phyloP scores from a whole-genome alignment of 805 yeast species.

The Wickerhamiella azymoides region DNA sequence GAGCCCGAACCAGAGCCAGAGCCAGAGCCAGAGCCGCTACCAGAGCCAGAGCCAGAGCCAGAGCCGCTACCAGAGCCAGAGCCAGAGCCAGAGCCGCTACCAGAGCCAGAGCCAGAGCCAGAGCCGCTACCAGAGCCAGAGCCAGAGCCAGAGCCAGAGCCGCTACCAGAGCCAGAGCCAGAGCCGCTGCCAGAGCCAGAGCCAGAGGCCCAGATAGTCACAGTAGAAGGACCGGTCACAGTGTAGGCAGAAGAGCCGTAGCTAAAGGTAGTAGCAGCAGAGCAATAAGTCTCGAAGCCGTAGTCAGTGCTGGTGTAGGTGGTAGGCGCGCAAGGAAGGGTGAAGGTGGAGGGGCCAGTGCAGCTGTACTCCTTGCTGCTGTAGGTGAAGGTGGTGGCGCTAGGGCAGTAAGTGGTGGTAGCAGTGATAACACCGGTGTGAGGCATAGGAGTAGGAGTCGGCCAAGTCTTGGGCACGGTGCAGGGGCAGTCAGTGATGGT shows the following conservation, averaged over 20 bases:
- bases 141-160: neutral
- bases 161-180: neutral
- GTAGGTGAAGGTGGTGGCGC: slow-evolving; percentile 2
- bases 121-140: neutral
- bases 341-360: slow-evolving; percentile 15
- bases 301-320: neutral
- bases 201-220: neutral
- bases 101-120: neutral
- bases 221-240: neutral
- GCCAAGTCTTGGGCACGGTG: neutral
- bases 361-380: slow-evolving; percentile 1
- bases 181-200: neutral
- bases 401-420: neutral
- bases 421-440: neutral
- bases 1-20: neutral
- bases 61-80: neutral
- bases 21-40: neutral
- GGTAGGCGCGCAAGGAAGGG: slow-evolving; percentile 20
- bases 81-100: no score
- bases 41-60: neutral
- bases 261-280: neutral
- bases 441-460: slow-evolving; percentile 1
- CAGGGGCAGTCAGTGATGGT: slow-evolving; percentile 5
- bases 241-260: neutral
- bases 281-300: neutral